phyloP scores from a whole-genome alignment of 2,329 filamentous ascomycete genomes.

The Fusarium lateritium region DNA sequence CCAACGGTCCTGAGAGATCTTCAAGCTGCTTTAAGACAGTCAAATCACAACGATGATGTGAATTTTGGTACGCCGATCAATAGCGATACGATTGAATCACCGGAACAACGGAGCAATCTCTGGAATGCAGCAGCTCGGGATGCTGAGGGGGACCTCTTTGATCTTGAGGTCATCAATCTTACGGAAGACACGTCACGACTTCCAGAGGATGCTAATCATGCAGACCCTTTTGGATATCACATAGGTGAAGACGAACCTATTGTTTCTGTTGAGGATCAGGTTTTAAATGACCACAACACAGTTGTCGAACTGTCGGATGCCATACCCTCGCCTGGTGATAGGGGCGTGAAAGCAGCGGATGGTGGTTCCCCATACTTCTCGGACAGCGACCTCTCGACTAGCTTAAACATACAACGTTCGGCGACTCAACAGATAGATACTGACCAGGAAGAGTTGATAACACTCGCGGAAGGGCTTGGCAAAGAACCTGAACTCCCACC shows the following conservation, averaged over 20 bases:
- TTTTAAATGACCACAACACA: conserved; percentile 29
- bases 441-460: background rate
- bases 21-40: conserved; percentile 72
- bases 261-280: conserved; percentile 2
- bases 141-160: conserved; percentile 73
- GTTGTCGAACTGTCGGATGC: conserved; percentile 48
- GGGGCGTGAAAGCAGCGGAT: background rate
- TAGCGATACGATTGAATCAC: conserved; percentile 56
- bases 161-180: conserved; percentile 74
- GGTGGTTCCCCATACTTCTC: conserved; percentile 38
- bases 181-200: conserved; percentile 58
- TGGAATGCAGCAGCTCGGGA: conserved; percentile 82
- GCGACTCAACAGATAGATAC: background rate
- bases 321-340: conserved; percentile 28
- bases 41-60: conserved; percentile 62
- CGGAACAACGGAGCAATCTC: conserved; percentile 60
- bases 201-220: conserved; percentile 41
- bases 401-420: conserved; percentile 19
- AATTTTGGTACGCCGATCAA: conserved; percentile 58
- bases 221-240: conserved; percentile 59
- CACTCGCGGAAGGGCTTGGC: background rate
- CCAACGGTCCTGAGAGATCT: conserved; percentile 75
- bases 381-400: conserved; percentile 42
- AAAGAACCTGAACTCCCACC: background rate
- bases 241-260: conserved; percentile 13